Evolutionary conservation across 1,139 yeast species (phyloP).

Genomic region (Suhomyces chickasaworum): DNA sequence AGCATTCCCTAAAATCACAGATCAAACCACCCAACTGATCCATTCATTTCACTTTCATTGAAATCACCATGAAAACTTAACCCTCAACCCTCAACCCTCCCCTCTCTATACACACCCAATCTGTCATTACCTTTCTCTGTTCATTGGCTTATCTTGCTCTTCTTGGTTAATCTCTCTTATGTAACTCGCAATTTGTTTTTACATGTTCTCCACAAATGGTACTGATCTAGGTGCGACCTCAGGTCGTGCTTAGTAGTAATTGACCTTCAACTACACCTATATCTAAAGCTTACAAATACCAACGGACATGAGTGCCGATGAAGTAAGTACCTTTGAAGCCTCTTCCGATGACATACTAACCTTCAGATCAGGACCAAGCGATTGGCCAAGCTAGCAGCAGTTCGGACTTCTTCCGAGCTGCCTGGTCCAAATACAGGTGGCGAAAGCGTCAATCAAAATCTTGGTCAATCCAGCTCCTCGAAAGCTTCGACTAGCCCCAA

Average conservation of each 20-base stretch:
- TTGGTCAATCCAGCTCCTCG: background rate
- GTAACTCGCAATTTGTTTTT: background rate
- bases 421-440: background rate
- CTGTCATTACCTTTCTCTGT: too few species aligned
- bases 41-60: too few species aligned
- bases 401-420: background rate
- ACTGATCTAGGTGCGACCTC: background rate
- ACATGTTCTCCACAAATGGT: background rate
- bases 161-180: too few species aligned
- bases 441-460: background rate
- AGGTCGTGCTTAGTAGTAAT: background rate
- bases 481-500: background rate
- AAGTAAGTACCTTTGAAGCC: constrained; percentile 20
- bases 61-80: too few species aligned
- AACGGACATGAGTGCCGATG: constrained; percentile 22
- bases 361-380: constrained; percentile 56
- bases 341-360: constrained; percentile 4
- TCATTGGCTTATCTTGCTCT: too few species aligned
- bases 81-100: too few species aligned
- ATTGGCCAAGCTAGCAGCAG: constrained; percentile 46
- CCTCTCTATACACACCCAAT: too few species aligned
- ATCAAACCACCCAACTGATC: too few species aligned
- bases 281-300: background rate
- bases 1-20: too few species aligned
- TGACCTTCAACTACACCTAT: background rate